These are phyloP conservation scores for Amphicarpaea edgeworthii DNA, from an alignment of 306 rosid genomes.

Conservation along the genomic window DNA sequence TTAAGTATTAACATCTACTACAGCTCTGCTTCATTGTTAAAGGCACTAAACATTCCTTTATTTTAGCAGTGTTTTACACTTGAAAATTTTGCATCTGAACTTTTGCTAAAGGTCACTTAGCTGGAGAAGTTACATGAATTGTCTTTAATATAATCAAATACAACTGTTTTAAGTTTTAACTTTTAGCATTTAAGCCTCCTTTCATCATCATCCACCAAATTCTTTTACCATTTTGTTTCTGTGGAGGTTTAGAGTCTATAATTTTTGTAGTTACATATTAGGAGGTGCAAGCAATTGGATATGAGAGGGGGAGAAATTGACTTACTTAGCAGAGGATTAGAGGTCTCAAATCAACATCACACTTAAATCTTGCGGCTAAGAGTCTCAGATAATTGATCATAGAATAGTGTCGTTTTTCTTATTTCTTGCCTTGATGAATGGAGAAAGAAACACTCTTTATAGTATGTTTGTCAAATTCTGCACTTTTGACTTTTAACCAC, in stretches of 20 bases:
- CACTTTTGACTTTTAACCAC: constrained; percentile 27
- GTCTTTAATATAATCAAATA: constrained; percentile 23
- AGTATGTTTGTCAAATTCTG: constrained; percentile 1
- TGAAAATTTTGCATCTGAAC: constrained; percentile 25
- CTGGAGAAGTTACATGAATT: constrained; percentile 32
- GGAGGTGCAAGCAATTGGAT: constrained; percentile 18
- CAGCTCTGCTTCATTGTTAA: constrained; percentile 35
- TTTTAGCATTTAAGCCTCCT: constrained; percentile 23
- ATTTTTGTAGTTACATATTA: constrained; percentile 11
- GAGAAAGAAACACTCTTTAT: constrained; percentile 32
- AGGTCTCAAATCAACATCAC: constrained; percentile 16
- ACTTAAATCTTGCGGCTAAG: constrained; percentile 4
- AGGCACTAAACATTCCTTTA: constrained; percentile 26
- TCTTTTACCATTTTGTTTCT: constrained; percentile 15
- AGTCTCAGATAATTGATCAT: constrained; percentile 23
- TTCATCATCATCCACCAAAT: constrained; percentile 22
- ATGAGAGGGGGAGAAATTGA: background rate
- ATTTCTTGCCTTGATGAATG: constrained; percentile 13
- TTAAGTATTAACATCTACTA: constrained; percentile 24
- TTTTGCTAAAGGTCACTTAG: constrained; percentile 21
- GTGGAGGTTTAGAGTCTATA: background rate
- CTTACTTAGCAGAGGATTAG: background rate
- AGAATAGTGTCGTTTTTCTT: background rate
- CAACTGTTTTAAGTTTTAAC: constrained; percentile 22
- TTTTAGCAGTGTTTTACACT: constrained; percentile 24